phyloP scores from a whole-genome alignment of 2,329 filamentous ascomycete species.

The Shiraia bambusicola region DNA sequence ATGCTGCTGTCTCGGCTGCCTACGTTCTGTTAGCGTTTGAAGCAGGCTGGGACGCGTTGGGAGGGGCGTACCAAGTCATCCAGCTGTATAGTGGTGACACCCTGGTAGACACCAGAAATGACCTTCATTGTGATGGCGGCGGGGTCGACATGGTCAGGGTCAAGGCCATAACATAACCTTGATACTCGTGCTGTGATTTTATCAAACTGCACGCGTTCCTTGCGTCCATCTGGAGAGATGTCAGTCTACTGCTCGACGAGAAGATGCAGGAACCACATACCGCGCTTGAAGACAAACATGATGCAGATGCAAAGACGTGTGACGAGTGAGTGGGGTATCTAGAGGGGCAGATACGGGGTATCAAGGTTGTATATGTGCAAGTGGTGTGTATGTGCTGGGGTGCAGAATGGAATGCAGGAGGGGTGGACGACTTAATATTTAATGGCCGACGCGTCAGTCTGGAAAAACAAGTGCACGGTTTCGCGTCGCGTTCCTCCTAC shows the following conservation, averaged over 20 bases:
- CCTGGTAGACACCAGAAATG: conserved; percentile 98
- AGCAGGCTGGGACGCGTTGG: conserved; percentile 14
- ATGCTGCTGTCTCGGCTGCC: conserved; percentile 97
- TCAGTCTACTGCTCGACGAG: conserved; percentile 27
- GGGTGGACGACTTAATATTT: conserved; percentile 25
- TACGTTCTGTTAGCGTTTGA: conserved; percentile 44
- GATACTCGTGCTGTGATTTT: conserved; percentile 99
- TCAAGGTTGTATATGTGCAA: conserved; percentile 21
- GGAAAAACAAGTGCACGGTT: conserved; percentile 21
- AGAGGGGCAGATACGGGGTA: conserved; percentile 16
- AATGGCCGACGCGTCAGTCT: conserved; percentile 32
- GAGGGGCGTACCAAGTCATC: conserved; percentile 79
- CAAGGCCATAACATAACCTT: conserved; percentile 93
- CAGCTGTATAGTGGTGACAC: conserved; percentile 92
- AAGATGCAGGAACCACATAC: conserved; percentile 30
- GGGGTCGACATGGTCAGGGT: conserved; percentile 92
- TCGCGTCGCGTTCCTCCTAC: conserved; percentile 24
- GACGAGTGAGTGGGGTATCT: conserved; percentile 25
- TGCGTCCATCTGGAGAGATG: conserved; percentile 77
- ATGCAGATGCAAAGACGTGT: conserved; percentile 30
- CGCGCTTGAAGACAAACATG: conserved; percentile 48
- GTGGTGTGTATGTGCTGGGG: conserved; percentile 16
- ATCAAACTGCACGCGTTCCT: conserved; percentile 99
- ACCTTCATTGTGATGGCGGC: conserved; percentile 99
- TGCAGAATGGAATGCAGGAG: background rate